phyloP scores from a whole-genome alignment of 169 alveolate species.

The Cryptosporidium sp. region DNA sequence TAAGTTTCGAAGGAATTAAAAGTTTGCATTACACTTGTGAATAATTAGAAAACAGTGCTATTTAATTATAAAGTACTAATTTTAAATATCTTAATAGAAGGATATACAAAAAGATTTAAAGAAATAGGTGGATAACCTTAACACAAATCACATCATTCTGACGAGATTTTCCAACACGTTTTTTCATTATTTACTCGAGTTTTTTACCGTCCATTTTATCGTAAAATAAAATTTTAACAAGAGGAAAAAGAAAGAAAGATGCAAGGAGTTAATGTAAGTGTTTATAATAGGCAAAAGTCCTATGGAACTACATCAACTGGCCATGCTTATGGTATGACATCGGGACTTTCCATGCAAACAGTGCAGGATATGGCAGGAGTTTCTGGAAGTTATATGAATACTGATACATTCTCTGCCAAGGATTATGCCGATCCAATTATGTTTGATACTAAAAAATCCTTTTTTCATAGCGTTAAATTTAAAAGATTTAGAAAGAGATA shows the following conservation, averaged over 20 bases:
- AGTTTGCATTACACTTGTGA: not conserved
- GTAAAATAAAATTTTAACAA: not conserved
- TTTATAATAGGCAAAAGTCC: slow-evolving; percentile 67
- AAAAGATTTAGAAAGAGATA: slow-evolving; percentile 48
- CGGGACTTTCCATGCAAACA: slow-evolving; percentile 71
- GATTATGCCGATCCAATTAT: slow-evolving; percentile 30
- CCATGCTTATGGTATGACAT: slow-evolving; percentile 40
- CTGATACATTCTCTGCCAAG: slow-evolving; percentile 42
- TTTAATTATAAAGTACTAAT: not conserved
- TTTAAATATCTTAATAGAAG: not conserved
- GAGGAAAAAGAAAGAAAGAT: not conserved
- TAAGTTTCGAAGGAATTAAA: not conserved
- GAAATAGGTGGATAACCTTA: not conserved
- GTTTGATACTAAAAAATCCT: slow-evolving; percentile 52
- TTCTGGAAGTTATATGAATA: slow-evolving; percentile 58
- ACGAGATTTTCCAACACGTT: not conserved
- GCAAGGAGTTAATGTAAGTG: slow-evolving; percentile 29
- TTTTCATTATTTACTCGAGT: not conserved
- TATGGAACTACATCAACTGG: slow-evolving; percentile 36
- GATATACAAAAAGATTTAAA: not conserved
- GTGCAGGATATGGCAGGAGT: slow-evolving; percentile 72
- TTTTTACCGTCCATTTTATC: not conserved
- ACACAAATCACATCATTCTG: not conserved
- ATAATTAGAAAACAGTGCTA: not conserved
- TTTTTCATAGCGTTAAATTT: slow-evolving; percentile 11